Percentiles rank a stretch among this genome's conserved stretches.
phyloP scores from a whole-genome alignment of 1,284 basidiomycete species.

The Ustilago trichophora region DNA sequence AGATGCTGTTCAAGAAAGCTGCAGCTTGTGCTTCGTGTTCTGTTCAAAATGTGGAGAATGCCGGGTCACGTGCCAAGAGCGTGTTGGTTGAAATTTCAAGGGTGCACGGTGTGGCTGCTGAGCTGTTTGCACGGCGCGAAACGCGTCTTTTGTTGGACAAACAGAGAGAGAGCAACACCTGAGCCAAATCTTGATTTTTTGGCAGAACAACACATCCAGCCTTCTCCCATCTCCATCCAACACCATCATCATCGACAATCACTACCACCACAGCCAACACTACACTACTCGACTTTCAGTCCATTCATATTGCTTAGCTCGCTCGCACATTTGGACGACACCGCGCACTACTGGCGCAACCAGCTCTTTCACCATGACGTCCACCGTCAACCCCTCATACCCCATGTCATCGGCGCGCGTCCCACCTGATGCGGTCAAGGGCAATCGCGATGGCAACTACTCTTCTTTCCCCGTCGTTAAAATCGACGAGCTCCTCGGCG shows the following conservation, averaged over 20 bases:
- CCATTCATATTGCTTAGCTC: too few relatives aligned
- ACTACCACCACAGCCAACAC: not conserved
- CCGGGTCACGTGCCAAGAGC: conserved; percentile 23
- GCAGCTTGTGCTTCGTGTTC: too few relatives aligned
- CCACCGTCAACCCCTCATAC: conserved; percentile 28
- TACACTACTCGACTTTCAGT: not conserved
- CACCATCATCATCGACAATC: not conserved
- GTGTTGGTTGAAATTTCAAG: conserved; percentile 3
- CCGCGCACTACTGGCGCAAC: too few relatives aligned
- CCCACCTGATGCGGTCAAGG: conserved; percentile 36
- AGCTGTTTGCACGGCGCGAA: conserved; percentile 16
- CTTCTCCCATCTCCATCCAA: not conserved
- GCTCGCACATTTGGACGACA: too few relatives aligned
- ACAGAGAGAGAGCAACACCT: conserved; percentile 27
- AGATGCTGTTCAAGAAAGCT: too few relatives aligned
- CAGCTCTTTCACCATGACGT: conserved; percentile 27
- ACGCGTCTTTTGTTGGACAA: conserved; percentile 16
- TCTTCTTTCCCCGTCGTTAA: conserved; percentile 60
- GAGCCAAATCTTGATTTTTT: too few relatives aligned
- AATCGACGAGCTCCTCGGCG: conserved; percentile 55
- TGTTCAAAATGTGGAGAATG: conserved; percentile 30
- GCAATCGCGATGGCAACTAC: conserved; percentile 51
- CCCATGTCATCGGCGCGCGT: conserved; percentile 41
- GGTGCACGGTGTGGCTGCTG: not conserved
- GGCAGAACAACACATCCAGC: conserved; percentile 27